Evolutionary conservation across 805 yeast species (phyloP), one percentile per base, ranked within the genome.

Genomic region (Yueomyces sp.): DNA sequence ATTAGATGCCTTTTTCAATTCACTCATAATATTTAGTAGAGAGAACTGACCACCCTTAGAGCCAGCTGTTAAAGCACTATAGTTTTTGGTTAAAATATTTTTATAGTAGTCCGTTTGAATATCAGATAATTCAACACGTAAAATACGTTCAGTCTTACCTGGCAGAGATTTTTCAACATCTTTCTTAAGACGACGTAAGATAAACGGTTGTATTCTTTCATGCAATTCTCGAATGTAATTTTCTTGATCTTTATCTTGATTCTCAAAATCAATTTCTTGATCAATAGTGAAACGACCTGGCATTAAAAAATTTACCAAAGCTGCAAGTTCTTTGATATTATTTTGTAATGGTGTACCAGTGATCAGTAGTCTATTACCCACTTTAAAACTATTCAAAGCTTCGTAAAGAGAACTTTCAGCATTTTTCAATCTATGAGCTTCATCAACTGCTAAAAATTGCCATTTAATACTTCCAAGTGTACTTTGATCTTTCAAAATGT

Each of bases 281-380:
- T 88, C 95, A 51, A 92, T 90, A 44, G 72, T 70, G 51, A 90
- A 80, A 54, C 79, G 80, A 0, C 97, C 97, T 0, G 98, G 98
- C 95, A 87, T 88, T 57, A 92, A 71, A 62, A 92, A 92, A 59
- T 92, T 85, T 40, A 94, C 87, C 49, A 92, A 71, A 0, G 99
- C 97, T 2, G 95, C 96, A 52, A 92, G 71, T 64, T 92, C 99
- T 56, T 86, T 85, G 53, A 92, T 81, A 60, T 92, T 92, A 57
- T 92, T 92, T 62, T 92, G 99, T 50, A 92, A 71, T 5, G 99
- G 99, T 1, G 99, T 92, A 67, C 99, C 99, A 3, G 99, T 92
- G 54, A 92, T 92, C 50, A 92, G 71, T 47, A 92, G 66, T 52
- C 96, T 70, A 63, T 92, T 92, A 2, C 79, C 73, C 8, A 82